Base-by-base conservation (phyloP, 208 protist genomes). In the Acanthamoeba lugdunensis region DNA sequence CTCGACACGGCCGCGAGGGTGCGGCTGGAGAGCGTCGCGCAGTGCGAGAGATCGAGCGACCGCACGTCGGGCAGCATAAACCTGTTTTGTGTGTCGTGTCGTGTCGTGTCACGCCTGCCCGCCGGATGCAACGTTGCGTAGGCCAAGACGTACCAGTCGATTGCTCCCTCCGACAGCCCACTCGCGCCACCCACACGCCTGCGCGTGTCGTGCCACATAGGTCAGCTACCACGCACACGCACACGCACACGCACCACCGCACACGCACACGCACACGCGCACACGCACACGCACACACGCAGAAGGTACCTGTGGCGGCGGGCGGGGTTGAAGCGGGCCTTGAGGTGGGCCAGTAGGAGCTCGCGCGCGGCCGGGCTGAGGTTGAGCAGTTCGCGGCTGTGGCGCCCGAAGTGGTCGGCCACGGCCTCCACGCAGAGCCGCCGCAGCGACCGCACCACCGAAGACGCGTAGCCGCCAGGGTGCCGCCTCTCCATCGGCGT, bases 281-380 rank as follows among this genome's bases (percentile, higher is more conserved):
- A 21, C 16, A 45, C 13, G 28, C 16, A 77, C 23, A 45, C 16
- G 28, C 25, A 41, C 16, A 45, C 18, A 14, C 25, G 28, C 16
- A 77, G 65, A 9, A 3, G 28, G 58, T 77, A 77, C 69, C 69
- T 16, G 69, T 37, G 69, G 8, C 69, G 33, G 25, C 69, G 69
- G 69, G 69, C 69, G 13, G 69, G 69, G 33, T 21, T 16, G 69
- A 77, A 77, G 69, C 69, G 69, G n/a, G 69, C n/a, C 69, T 77
- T 77, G 69, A 77, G 69, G 69, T 77, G 69, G 69, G 69, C 69
- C 14, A 77, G 69, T 3, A 77, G 69, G 6, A 77, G 69, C n/a
- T 77, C 25, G 33, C 69, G 69, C 25, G 69, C 69, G 28, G 69
- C 23, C 23, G 28, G 69, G 69, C 69, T 77, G 11, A 77, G 28